Percentiles rank a stretch among this genome's conserved stretches.
Conservation (phyloP, 148 eudicot genomes). For the Salicornia ramosissima region DNA sequence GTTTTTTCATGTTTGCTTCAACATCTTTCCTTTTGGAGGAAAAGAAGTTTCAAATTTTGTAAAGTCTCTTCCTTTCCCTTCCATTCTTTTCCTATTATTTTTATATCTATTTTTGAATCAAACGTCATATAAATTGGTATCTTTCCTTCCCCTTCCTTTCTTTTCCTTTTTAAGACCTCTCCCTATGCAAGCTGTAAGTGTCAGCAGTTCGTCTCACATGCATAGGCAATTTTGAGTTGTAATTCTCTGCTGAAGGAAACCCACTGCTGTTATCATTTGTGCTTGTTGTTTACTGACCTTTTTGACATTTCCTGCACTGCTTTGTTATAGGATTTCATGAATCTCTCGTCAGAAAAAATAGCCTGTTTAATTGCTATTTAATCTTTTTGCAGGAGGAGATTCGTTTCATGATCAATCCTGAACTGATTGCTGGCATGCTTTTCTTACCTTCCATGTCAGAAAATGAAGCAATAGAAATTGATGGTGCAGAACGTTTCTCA, state of each 20-base stretch:
- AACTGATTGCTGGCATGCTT: conserved; percentile 88
- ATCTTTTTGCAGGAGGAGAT: conserved; percentile 72
- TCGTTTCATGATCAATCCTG: conserved; percentile 97
- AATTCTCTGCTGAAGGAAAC: background rate
- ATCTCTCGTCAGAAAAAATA: conserved; percentile 5
- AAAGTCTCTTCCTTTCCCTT: too few relatives aligned
- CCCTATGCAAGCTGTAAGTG: too few relatives aligned
- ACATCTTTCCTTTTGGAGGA: too few relatives aligned
- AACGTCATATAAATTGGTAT: too few relatives aligned
- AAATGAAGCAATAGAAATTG: conserved; percentile 89
- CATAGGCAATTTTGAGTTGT: background rate
- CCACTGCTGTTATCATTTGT: background rate
- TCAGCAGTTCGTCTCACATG: background rate
- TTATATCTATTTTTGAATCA: too few relatives aligned
- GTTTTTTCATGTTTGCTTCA: too few relatives aligned
- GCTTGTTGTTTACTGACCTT: background rate
- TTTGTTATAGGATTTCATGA: background rate
- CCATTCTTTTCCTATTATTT: too few relatives aligned
- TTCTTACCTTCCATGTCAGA: conserved; percentile 93
- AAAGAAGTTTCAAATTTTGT: too few relatives aligned
- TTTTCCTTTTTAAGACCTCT: too few relatives aligned
- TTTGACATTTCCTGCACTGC: background rate
- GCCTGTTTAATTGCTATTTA: conserved; percentile 11
- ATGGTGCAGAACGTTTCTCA: conserved; percentile 87
- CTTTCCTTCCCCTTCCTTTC: too few relatives aligned